Evolutionary conservation across 225 moss, liverwort and hornwort genomes (phyloP), one percentile per base, ranked within the genome.

Genomic region (Climacium dendroides): DNA sequence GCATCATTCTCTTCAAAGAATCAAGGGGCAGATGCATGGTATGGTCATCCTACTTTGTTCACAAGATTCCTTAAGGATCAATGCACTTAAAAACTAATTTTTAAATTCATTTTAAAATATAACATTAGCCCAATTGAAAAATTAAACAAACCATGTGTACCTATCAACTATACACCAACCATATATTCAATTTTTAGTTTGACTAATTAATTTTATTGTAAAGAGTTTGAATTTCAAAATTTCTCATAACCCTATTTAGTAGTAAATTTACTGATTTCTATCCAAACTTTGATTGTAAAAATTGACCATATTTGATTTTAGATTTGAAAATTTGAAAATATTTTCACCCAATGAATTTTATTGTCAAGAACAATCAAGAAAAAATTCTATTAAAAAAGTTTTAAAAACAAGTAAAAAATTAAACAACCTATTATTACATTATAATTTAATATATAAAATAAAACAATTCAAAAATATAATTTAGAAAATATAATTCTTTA

Each of bases 171-270:
- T 28, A 28, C 5, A 71, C 2, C 43, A 43, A 28, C 17, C 1
- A 45, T 29, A 6, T 0, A 72, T 37, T 45, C 2, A 72, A 28
- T 6, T 72, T 45, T 45, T 10, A 3, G 10, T 45, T 45, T 29
- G 29, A 72, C 10, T 28, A 28, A 15, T 15, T 45, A 25, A 28
- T 28, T 71, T 28, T 26, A 26, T 45, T 3, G 28, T 17, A 3
- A 43, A 28, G 17, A 28, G 1, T 28, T 72, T 28, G 3, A 43
- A 26, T 26, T 43, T 71, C 16, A 26, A 72, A 72, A 72, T 5
- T 45, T 5, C 17, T 3, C 1, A n/a, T n/a, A n/a, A n/a, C n/a
- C n/a, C n/a, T n/a, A 0, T 17, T 17, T 29, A 45, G 17, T 28
- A 28, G 9, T 15, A 26, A 43, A 43, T 43, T 72, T 28, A 43